Base-by-base conservation (phyloP, 2,329 filamentous ascomycete genomes). In the Penicillium italicum region DNA sequence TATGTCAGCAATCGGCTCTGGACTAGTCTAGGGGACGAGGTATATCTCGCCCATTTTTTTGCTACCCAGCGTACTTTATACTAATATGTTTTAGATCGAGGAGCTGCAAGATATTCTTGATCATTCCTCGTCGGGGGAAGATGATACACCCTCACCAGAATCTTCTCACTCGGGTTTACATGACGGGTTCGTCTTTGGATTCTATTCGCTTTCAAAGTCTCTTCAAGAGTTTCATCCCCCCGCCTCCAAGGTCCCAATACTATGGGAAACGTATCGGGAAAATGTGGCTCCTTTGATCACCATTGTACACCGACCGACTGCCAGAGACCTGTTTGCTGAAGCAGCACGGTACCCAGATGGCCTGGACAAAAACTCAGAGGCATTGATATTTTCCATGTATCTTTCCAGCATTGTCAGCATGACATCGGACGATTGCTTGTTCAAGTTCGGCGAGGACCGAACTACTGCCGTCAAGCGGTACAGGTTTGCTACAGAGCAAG, bases 1-100 rank as follows among this genome's bases (percentile, higher is more conserved):
- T 86, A 86, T 66, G 80, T 86, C 63, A 85, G 82, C 67, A 85
- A 82, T 64, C 79, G 79, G 22, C 83, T 85, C 59, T 85, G 82
- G 82, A 80, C 82, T 4, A 82, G 77, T 60, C 71, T 86, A 59
- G 83, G 81, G 53, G 84, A 85, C 55, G 83, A 86, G 75, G 81
- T 82, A 47, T 43, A 28, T 31, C 14, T 52, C 11, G 5, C 30
- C 40, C 30, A 37, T 31, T 6, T 7, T 43, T 37, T 41, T 45
- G 6, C 22, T 34, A n/a, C 28, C 24, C 3, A 10, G 33, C 30
- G 11, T 34, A 4, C 18, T 49, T 37, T 14, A 34, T 61, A 41
- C 55, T 66, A 18, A 62, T 41, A 34, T 38, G 1, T 18, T 33
- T 18, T 61, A 82, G 79, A 80, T 86, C 20, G 82, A 85, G 67